A percentile compares a stretch with the other conserved stretches of the same genome.
phyloP scores from a whole-genome alignment of 139 green algal genomes.

The Nannochloris sp. region DNA sequence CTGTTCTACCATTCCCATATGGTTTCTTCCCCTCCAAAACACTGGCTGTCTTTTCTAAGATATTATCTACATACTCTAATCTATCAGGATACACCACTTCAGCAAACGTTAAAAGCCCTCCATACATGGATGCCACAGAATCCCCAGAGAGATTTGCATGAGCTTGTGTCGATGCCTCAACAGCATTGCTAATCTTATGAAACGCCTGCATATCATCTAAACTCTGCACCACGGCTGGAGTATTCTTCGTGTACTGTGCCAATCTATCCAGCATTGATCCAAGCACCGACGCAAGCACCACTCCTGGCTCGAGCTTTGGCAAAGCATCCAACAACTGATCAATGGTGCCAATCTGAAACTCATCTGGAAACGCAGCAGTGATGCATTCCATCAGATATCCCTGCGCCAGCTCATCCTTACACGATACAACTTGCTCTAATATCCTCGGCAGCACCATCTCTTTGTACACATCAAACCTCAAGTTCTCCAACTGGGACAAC shows the following conservation, averaged over 20 bases:
- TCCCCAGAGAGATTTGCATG: constrained; percentile 53
- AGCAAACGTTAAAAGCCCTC: constrained; percentile 73
- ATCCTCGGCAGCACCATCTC: constrained; percentile 40
- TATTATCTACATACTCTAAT: constrained; percentile 58
- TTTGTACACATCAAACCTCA: constrained; percentile 80
- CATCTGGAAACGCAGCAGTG: constrained; percentile 81
- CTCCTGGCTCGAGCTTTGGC: constrained; percentile 73
- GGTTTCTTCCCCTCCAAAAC: constrained; percentile 19
- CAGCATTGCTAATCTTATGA: constrained; percentile 51
- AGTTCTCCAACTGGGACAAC: constrained; percentile 86
- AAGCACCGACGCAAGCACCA: constrained; percentile 61
- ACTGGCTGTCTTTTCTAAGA: constrained; percentile 35
- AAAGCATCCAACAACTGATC: constrained; percentile 69
- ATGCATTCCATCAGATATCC: constrained; percentile 96
- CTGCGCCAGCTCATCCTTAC: constrained; percentile 96
- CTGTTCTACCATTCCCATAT: constrained; percentile 44
- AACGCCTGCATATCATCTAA: constrained; percentile 63
- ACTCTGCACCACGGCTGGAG: constrained; percentile 21
- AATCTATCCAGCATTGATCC: constrained; percentile 70
- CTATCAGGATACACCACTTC: constrained; percentile 51
- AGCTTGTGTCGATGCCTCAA: constrained; percentile 34
- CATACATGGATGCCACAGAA: constrained; percentile 73
- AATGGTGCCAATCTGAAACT: constrained; percentile 91
- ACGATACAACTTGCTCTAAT: constrained; percentile 62
- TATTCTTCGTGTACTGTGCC: constrained; percentile 37